A percentile compares a stretch with the other conserved stretches of the same genome.
phyloP scores from a whole-genome alignment of 495 filamentous ascomycete genomes.

The Immersiella caudata region DNA sequence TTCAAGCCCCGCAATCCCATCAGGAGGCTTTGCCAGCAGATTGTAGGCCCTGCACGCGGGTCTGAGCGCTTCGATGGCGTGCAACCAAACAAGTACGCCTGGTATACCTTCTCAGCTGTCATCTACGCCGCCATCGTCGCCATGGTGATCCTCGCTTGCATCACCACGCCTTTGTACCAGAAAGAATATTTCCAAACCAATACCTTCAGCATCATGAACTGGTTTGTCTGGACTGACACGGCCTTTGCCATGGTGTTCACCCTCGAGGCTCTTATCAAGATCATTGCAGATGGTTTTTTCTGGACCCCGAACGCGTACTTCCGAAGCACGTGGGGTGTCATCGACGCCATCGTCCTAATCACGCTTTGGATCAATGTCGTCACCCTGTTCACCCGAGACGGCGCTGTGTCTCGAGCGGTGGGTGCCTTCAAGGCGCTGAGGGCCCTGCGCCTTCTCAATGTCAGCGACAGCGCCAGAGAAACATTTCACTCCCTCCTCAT shows the following conservation, averaged over 20 bases:
- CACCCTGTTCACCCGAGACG: conserved; percentile 75
- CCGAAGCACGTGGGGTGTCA: conserved; percentile 93
- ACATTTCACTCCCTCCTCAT: conserved; percentile 97
- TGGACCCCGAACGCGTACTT: conserved; percentile 98
- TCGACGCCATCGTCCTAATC: conserved; percentile 88
- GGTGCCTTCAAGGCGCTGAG: conserved; percentile 98
- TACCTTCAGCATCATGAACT: conserved; percentile 61
- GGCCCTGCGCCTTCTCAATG: conserved; percentile 87
- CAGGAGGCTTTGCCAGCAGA: conserved; percentile 79
- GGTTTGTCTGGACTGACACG: conserved; percentile 92
- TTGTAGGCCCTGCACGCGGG: conserved; percentile 91
- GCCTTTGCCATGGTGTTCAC: conserved; percentile 89
- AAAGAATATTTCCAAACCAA: conserved; percentile 72
- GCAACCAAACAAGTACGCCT: conserved; percentile 80
- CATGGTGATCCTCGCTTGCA: conserved; percentile 93
- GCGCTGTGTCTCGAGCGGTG: conserved; percentile 81
- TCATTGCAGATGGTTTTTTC: conserved; percentile 94
- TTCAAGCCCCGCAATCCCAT: conserved; percentile 77
- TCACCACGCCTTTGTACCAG: conserved; percentile 94
- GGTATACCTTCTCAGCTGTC: conserved; percentile 91
- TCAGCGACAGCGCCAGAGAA: conserved; percentile 93
- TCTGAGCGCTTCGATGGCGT: conserved; percentile 82
- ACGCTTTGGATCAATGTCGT: conserved; percentile 96
- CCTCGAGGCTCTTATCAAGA: conserved; percentile 86
- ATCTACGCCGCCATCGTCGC: conserved; percentile 93